phyloP scores from a whole-genome alignment of 306 rosid genomes.

The Abrus pulchellus region DNA sequence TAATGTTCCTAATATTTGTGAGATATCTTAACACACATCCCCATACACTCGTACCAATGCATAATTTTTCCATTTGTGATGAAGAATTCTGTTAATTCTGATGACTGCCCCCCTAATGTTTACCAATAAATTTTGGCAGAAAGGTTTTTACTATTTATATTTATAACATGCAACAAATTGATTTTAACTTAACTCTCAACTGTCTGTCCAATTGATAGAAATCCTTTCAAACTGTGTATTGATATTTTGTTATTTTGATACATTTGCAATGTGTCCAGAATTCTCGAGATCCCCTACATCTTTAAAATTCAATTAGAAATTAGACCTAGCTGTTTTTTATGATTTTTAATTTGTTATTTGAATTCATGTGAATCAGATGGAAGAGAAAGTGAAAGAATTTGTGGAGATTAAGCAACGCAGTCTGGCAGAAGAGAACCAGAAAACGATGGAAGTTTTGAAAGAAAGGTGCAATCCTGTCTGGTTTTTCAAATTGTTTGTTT shows the following conservation, averaged over 20 bases:
- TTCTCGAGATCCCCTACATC: constrained; percentile 1
- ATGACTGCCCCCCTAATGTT: constrained; percentile 4
- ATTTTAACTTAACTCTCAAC: constrained; percentile 29
- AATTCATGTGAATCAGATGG: constrained; percentile 72
- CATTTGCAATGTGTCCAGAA: constrained; percentile 2
- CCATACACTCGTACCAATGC: neutral
- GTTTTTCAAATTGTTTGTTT: constrained; percentile 42
- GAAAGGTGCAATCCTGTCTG: constrained; percentile 68
- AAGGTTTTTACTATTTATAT: neutral
- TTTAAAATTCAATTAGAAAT: constrained; percentile 29
- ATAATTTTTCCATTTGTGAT: constrained; percentile 7
- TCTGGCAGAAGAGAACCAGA: constrained; percentile 97
- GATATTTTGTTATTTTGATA: constrained; percentile 26
- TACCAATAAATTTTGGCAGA: constrained; percentile 19
- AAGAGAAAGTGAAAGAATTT: constrained; percentile 93
- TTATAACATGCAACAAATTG: neutral
- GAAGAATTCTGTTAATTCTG: constrained; percentile 6
- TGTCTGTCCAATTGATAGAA: constrained; percentile 18
- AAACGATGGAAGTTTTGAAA: constrained; percentile 86
- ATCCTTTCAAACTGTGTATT: constrained; percentile 26
- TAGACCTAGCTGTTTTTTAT: constrained; percentile 2
- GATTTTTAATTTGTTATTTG: constrained; percentile 42
- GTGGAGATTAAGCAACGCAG: constrained; percentile 98
- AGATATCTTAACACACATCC: too few relatives aligned
- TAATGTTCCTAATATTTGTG: neutral